Evolutionary conservation across 306 rosid species (phyloP).

Genomic region (Betula pendula): DNA sequence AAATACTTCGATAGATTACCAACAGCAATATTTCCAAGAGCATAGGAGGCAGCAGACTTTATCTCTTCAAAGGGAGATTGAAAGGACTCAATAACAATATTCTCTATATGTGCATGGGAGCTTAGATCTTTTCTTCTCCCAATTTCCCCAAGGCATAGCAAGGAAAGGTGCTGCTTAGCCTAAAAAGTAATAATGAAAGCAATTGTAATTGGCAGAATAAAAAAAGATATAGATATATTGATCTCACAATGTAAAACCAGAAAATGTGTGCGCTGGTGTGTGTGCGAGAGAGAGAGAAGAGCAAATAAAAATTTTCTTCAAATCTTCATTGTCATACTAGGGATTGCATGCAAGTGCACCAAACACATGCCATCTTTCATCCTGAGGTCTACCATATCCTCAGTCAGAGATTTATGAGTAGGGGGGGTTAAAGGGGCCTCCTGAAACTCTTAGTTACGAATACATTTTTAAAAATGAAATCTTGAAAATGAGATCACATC

Average conservation of each 20-base stretch:
- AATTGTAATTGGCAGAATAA: constrained; percentile 15
- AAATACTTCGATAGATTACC: constrained; percentile 95
- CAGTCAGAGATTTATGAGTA: neutral
- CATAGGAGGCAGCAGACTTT: constrained; percentile 98
- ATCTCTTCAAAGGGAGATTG: constrained; percentile 99
- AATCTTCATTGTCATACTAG: neutral
- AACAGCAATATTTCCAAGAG: constrained; percentile 98
- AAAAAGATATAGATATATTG: constrained; percentile 2
- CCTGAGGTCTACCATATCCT: no score
- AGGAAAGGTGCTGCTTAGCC: constrained; percentile 98
- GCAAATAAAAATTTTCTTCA: neutral
- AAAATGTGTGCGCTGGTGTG: neutral
- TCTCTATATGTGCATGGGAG: constrained; percentile 79
- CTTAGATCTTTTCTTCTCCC: constrained; percentile 98
- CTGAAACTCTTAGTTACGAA: neutral
- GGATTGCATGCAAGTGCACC: neutral
- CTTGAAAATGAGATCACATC: neutral
- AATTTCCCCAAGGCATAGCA: constrained; percentile 94
- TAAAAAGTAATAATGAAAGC: constrained; percentile 30
- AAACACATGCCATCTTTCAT: neutral
- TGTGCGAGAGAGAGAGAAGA: neutral
- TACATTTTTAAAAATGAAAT: neutral
- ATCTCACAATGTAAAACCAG: neutral
- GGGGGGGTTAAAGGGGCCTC: neutral
- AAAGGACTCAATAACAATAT: constrained; percentile 93